Base-by-base conservation (phyloP, 106 monocot species). In the Vanilla planifolia region DNA sequence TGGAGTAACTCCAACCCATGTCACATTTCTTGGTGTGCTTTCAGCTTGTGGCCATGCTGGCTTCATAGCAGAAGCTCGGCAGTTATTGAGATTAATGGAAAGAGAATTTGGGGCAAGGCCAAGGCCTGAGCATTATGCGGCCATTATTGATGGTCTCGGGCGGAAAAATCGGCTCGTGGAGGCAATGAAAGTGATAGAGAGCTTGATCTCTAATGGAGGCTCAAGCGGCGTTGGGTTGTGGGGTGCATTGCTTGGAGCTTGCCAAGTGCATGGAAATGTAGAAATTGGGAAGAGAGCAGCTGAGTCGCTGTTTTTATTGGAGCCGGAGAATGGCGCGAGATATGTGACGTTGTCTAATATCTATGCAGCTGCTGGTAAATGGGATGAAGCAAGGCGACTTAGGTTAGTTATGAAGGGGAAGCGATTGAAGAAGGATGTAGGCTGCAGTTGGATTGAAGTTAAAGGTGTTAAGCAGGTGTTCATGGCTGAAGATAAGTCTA, bases 21-120 rank as follows among this genome's bases (percentile, higher is more conserved):
- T 85, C 8, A 85, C 84, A 3, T 81, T 89, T 33, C 80, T 89
- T 5, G 64, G 71, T 2, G 67, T 81, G 55, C 73, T 89, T 50
- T 76, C 73, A 8, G 84, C 81, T 39, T 89, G 89, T 28, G 85
- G 78, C 53, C 89, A 89, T 59, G 61, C 75, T 8, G 84, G 89
- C 7, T 29, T 81, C 1, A 61, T 76, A 0, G 39, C 51, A 21
- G 75, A 81, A 52, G 70, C 75, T 0, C 73, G 48, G 3, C 51
- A 29, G 1, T 37, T 78, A 19, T 57, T 89, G 32, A 61, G 55
- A 13, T 23, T 50, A 24, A 89, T 89, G 81, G 65, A 72, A 60
- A 61, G 68, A 25, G 59, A 74, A 37, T 71, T 69, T 35, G 71
- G 74, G 13, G 14, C 85, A 8, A 5, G 7, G 2, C 89, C 85